These are phyloP conservation scores for Cyanidium caldarium DNA, from an alignment of 23 red algal species.

Conservation along the genomic window DNA sequence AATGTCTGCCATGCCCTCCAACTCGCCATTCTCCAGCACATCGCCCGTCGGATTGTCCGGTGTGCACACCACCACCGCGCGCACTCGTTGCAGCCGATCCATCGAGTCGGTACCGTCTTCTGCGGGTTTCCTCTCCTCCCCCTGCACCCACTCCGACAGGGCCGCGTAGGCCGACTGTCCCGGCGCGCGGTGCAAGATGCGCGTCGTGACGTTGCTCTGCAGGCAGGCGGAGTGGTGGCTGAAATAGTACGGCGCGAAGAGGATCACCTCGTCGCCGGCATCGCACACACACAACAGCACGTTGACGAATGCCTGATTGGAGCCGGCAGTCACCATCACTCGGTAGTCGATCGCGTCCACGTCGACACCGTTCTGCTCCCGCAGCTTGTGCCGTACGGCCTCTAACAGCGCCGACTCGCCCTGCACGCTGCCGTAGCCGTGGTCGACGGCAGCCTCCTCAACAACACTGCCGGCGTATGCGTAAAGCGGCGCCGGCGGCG, in stretches of 20 bases:
- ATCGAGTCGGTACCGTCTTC: too few relatives aligned
- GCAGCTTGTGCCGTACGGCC: background rate
- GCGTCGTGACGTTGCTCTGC: background rate
- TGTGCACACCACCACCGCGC: constrained; percentile 29
- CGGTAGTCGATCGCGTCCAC: background rate
- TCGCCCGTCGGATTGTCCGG: constrained; percentile 47
- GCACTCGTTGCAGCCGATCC: background rate
- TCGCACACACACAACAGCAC: constrained; percentile 20
- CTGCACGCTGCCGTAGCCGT: background rate
- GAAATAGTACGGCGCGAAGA: constrained; percentile 60
- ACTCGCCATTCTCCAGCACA: background rate
- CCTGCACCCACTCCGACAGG: background rate
- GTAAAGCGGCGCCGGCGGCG: background rate
- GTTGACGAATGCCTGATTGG: constrained; percentile 33
- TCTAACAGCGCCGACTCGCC: background rate
- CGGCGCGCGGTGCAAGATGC: background rate
- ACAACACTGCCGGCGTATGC: too few relatives aligned
- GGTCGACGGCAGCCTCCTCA: background rate
- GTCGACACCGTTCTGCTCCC: background rate
- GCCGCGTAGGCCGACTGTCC: background rate
- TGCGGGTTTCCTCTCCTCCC: too few relatives aligned
- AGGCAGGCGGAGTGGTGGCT: constrained; percentile 30
- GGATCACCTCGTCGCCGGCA: constrained; percentile 33
- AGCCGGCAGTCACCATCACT: constrained; percentile 23
- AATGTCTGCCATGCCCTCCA: constrained; percentile 14